Conservation (phyloP, 2,329 filamentous ascomycete genomes). For the Aureobasidium sp. region DNA sequence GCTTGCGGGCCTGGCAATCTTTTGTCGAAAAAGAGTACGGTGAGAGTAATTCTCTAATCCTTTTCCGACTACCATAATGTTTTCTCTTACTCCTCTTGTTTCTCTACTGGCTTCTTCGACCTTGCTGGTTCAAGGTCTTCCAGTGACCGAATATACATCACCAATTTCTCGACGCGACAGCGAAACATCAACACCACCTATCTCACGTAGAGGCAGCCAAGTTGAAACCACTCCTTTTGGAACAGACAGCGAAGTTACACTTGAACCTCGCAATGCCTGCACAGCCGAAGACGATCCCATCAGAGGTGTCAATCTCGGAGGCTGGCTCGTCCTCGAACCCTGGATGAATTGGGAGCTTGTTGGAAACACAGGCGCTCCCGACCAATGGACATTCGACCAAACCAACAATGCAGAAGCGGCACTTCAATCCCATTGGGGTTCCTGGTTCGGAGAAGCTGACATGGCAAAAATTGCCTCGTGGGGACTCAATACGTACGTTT, state of each 20-base stretch:
- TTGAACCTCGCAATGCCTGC: conserved; percentile 16
- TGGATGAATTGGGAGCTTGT: conserved; percentile 22
- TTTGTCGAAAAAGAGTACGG: neutral
- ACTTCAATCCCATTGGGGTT: conserved; percentile 28
- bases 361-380: conserved; percentile 21
- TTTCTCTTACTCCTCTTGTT: neutral
- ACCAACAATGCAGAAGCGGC: conserved; percentile 20
- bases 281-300: conserved; percentile 36
- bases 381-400: conserved; percentile 32
- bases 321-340: conserved; percentile 42
- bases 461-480: conserved; percentile 31
- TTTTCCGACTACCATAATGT: neutral
- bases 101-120: neutral
- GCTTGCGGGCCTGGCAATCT: neutral
- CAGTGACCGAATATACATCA: neutral
- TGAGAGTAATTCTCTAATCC: neutral
- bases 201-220: neutral
- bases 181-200: neutral
- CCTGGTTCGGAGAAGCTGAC: conserved; percentile 33
- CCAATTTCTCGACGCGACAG: neutral
- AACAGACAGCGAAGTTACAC: neutral
- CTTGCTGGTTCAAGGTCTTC: conserved; percentile 13
- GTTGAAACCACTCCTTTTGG: neutral
- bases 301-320: conserved; percentile 42
- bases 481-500: conserved; percentile 24